Percentiles rank a stretch among this genome's conserved stretches.
These are phyloP conservation scores for Metschnikowia santaceciliae DNA, from an alignment of 805 yeast species.

Conservation along the genomic window DNA sequence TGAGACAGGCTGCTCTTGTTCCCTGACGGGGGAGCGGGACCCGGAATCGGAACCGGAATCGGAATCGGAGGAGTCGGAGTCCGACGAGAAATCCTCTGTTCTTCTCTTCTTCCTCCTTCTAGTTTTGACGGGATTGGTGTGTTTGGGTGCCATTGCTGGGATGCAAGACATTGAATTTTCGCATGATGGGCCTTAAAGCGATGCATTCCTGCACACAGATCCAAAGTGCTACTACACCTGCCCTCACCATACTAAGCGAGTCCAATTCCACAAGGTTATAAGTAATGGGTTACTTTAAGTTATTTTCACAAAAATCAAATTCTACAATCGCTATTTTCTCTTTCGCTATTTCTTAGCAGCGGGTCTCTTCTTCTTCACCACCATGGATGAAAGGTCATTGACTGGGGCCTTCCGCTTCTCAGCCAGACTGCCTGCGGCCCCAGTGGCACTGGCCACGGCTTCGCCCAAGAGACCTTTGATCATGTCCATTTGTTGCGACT, in stretches of 20 bases:
- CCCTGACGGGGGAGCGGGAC: not conserved
- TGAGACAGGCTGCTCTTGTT: not conserved
- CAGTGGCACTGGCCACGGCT: conserved; percentile 19
- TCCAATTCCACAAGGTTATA: not conserved
- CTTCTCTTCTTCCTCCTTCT: conserved; percentile 77
- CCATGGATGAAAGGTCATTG: conserved; percentile 61
- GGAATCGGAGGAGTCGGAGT: conserved; percentile 35
- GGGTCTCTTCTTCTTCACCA: conserved; percentile 44
- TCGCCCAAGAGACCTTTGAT: conserved; percentile 57
- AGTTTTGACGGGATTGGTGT: conserved; percentile 11
- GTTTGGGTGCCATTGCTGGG: conserved; percentile 10
- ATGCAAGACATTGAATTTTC: not conserved
- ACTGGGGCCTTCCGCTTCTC: conserved; percentile 26
- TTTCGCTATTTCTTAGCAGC: not conserved
- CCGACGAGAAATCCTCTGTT: conserved; percentile 67
- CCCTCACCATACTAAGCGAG: too few species aligned
- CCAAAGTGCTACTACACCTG: not conserved
- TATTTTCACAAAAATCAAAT: too few species aligned
- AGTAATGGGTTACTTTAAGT: not conserved
- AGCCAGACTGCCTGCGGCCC: not conserved
- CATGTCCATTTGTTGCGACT: conserved; percentile 49
- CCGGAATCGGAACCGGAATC: conserved; percentile 36
- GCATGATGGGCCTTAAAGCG: conserved; percentile 1
- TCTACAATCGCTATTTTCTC: too few species aligned
- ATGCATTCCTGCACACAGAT: not conserved